Percentiles rank a stretch among this genome's conserved stretches.
phyloP scores from a whole-genome alignment of 1,284 basidiomycete genomes.

The Cutaneotrichosporon sp. region DNA sequence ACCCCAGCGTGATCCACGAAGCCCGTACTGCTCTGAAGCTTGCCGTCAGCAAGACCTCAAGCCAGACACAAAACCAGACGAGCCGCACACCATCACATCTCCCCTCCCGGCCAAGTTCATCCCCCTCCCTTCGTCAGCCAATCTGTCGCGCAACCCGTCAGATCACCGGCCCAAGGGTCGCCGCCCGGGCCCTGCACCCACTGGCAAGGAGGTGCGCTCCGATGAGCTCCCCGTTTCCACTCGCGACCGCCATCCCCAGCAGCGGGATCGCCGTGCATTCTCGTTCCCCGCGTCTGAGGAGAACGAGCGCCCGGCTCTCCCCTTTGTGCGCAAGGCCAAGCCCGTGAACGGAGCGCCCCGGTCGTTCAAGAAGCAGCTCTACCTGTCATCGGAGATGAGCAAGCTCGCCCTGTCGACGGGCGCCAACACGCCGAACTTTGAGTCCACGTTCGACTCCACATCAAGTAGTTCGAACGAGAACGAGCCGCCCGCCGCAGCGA shows the following conservation, averaged over 20 bases:
- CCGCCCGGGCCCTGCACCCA: background rate
- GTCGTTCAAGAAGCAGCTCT: slow-evolving; percentile 7
- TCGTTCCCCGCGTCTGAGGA: slow-evolving; percentile 37
- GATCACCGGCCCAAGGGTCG: background rate
- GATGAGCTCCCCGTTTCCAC: background rate
- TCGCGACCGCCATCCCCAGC: background rate
- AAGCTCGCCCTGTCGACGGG: slow-evolving; percentile 32
- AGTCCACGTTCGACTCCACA: slow-evolving; percentile 39
- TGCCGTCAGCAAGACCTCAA: slow-evolving; percentile 32
- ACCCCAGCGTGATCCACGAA: slow-evolving; percentile 32
- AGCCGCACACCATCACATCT: slow-evolving; percentile 24
- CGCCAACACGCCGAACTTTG: slow-evolving; percentile 31
- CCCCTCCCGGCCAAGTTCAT: slow-evolving; percentile 22
- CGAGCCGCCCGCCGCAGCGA: background rate
- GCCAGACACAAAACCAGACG: slow-evolving; percentile 7
- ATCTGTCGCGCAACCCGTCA: slow-evolving; percentile 4
- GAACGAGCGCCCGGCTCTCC: slow-evolving; percentile 2
- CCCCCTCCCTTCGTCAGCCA: slow-evolving; percentile 3
- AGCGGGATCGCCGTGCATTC: slow-evolving; percentile 39
- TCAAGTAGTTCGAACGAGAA: slow-evolving; percentile 36
- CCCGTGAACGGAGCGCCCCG: slow-evolving; percentile 11
- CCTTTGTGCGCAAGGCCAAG: slow-evolving; percentile 35
- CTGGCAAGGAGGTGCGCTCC: background rate
- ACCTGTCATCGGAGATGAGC: slow-evolving; percentile 7
- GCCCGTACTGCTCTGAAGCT: slow-evolving; percentile 38